Evolutionary conservation across 495 filamentous ascomycete species (phyloP).

Genomic region (Hamigera avellanea): DNA sequence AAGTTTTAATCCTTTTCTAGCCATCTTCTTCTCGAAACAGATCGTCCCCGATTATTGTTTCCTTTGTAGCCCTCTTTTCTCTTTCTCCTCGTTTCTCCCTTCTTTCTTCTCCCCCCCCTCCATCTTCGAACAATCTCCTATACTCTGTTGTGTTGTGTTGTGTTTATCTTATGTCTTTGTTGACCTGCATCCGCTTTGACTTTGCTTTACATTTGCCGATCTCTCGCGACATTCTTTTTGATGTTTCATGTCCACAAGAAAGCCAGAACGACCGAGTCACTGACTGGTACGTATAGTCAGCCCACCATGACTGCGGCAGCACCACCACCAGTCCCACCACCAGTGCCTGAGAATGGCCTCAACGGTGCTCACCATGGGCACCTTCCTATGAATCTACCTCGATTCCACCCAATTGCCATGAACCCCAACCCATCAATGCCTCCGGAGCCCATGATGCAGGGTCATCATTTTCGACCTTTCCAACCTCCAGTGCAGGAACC

Average conservation of each 20-base stretch:
- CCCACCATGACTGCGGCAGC: slow-evolving; percentile 35
- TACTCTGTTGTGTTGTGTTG: background rate
- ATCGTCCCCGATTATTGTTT: no score
- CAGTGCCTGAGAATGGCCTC: slow-evolving; percentile 24
- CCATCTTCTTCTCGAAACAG: no score
- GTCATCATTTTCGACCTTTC: slow-evolving; percentile 30
- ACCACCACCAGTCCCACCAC: slow-evolving; percentile 23
- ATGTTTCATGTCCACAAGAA: slow-evolving; percentile 9
- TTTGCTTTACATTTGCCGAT: background rate
- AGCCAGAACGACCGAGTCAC: no score
- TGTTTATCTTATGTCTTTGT: background rate
- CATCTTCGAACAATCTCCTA: background rate
- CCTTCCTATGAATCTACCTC: slow-evolving; percentile 25
- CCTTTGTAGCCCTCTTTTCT: no score
- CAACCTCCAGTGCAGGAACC: slow-evolving; percentile 19
- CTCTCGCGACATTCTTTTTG: background rate
- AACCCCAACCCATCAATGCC: slow-evolving; percentile 29
- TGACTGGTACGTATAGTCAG: no score
- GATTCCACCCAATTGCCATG: slow-evolving; percentile 38
- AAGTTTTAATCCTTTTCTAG: no score
- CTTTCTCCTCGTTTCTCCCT: slow-evolving; percentile 2
- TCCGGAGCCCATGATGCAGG: slow-evolving; percentile 26
- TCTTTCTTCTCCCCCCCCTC: slow-evolving; percentile 4
- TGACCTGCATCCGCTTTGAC: no score
- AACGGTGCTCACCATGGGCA: slow-evolving; percentile 20